Base-by-base conservation (phyloP, 164 flowering plant species). In the Magnolia sinica region DNA sequence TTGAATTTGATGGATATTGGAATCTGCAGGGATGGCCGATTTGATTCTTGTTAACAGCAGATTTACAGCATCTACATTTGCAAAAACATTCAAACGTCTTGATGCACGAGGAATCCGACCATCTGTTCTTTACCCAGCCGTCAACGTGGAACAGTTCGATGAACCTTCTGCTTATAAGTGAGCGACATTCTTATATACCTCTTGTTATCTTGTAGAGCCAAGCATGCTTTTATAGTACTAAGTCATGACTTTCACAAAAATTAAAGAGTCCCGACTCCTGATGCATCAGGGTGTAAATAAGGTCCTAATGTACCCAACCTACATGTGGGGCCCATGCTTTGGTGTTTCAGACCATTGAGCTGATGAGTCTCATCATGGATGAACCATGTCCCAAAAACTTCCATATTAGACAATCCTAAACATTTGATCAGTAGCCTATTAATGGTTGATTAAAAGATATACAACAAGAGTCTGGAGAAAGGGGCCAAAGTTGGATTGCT, bases 101-200 rank as follows among this genome's bases (percentile, higher is more conserved):
- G 74, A 91, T 82, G 81, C 90, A 7, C 87, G 83, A 77, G 96
- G 96, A 73, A 82, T 91, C 77, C 86, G 55, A 73, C 98, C 98
- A 20, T 87, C 92, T 69, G 94, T 95, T 82, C 97, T 93, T 70
- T 90, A 93, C 76, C 99, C 99, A 37, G 98, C 98, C 29, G 97
- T 95, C 77, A 89, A 89, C 78, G 87, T 93, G 82, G 92, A 90
- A 76, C 98, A 93, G 81, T 95, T 95, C 81, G 83, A 83, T 49
- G 76, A 84, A 78, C 94, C 97, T 22, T 77, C 63, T 79, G 86
- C 89, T 77, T 85, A 74, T 73, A 91, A 87, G 98, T 95, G 90
- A 88, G 49, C 23, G 45, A 66, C 76, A 78, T 78, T 70, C 78
- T 81, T 80, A 75, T 75, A 59, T 68, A 80, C 79, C 75, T 78